Conservation (phyloP, 2,329 filamentous ascomycete genomes). For the Knoxdaviesia capensis region DNA sequence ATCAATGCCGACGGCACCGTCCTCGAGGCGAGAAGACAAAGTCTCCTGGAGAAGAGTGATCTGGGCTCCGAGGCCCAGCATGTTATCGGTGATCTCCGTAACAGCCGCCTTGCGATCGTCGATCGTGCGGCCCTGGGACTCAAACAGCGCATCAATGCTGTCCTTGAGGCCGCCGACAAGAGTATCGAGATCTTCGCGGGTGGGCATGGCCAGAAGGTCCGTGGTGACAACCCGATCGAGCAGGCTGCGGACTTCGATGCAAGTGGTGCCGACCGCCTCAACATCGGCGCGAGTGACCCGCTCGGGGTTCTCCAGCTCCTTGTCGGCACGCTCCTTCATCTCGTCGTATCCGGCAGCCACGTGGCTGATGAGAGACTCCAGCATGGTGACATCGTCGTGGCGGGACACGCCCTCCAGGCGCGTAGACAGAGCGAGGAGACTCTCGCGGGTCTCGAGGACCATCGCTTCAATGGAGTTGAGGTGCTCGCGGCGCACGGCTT, state of each 20-base stretch:
- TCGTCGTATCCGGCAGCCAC: slow-evolving; percentile 60
- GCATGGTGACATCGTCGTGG: slow-evolving; percentile 56
- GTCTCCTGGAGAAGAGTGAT: slow-evolving; percentile 62
- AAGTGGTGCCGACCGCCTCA: slow-evolving; percentile 59
- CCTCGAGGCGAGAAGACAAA: slow-evolving; percentile 55
- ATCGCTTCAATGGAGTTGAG: slow-evolving; percentile 43
- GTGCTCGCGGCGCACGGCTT: slow-evolving; percentile 45
- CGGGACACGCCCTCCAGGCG: slow-evolving; percentile 51
- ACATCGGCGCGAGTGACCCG: slow-evolving; percentile 65
- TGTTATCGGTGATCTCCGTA: slow-evolving; percentile 53
- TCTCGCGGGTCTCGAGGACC: slow-evolving; percentile 56
- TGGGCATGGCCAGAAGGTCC: slow-evolving; percentile 49
- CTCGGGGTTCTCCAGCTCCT: slow-evolving; percentile 34
- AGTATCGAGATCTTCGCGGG: slow-evolving; percentile 57
- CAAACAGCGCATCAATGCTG: slow-evolving; percentile 44
- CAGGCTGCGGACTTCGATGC: slow-evolving; percentile 66
- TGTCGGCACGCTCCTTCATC: slow-evolving; percentile 34
- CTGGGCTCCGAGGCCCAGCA: slow-evolving; percentile 58
- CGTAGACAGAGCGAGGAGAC: slow-evolving; percentile 42
- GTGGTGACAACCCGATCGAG: slow-evolving; percentile 55
- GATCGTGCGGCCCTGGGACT: slow-evolving; percentile 56
- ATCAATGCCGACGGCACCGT: slow-evolving; percentile 53
- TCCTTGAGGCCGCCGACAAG: slow-evolving; percentile 55
- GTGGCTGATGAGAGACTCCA: slow-evolving; percentile 65
- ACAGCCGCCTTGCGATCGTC: slow-evolving; percentile 74